Percentiles rank a stretch among this genome's conserved stretches.
Evolutionary conservation across 2,329 filamentous ascomycete genomes (phyloP).

Genomic region (Dendryphion nanum): DNA sequence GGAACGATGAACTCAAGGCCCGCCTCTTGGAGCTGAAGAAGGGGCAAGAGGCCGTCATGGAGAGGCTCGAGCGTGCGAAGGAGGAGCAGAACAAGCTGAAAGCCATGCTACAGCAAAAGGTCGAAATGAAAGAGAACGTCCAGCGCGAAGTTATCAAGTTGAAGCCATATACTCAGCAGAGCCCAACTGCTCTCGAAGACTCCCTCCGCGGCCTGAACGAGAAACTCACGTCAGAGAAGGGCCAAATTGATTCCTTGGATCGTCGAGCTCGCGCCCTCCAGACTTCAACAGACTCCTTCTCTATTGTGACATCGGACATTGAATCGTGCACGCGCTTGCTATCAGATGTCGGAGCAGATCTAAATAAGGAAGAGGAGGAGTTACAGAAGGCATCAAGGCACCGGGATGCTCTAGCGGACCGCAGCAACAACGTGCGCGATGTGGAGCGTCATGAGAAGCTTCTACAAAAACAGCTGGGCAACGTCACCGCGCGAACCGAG

Average conservation of each 20-base stretch:
- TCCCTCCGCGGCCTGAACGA: slow-evolving; percentile 79
- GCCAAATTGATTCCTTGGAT: slow-evolving; percentile 84
- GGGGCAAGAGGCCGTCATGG: slow-evolving; percentile 78
- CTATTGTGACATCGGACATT: slow-evolving; percentile 80
- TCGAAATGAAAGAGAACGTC: slow-evolving; percentile 65
- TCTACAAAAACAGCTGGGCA: slow-evolving; percentile 77
- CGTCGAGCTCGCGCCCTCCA: slow-evolving; percentile 84
- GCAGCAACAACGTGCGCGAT: slow-evolving; percentile 85
- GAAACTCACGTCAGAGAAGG: slow-evolving; percentile 73
- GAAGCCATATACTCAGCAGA: slow-evolving; percentile 87
- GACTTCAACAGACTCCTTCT: slow-evolving; percentile 87
- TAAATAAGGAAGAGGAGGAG: slow-evolving; percentile 90
- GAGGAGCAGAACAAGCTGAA: slow-evolving; percentile 76
- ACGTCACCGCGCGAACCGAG: slow-evolving; percentile 84
- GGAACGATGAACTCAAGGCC: slow-evolving; percentile 85
- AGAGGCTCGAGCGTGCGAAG: slow-evolving; percentile 80
- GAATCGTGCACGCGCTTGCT: slow-evolving; percentile 84
- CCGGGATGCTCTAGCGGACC: slow-evolving; percentile 81
- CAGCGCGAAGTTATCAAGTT: slow-evolving; percentile 87
- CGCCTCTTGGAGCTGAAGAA: slow-evolving; percentile 76
- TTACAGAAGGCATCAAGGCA: slow-evolving; percentile 76
- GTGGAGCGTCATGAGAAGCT: slow-evolving; percentile 86
- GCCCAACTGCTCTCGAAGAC: slow-evolving; percentile 77
- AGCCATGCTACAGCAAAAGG: slow-evolving; percentile 68
- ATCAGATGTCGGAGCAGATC: slow-evolving; percentile 80